Evolutionary conservation across 176 grass and related monocot species (phyloP).

Genomic region (Miscanthus lutarioriparius): DNA sequence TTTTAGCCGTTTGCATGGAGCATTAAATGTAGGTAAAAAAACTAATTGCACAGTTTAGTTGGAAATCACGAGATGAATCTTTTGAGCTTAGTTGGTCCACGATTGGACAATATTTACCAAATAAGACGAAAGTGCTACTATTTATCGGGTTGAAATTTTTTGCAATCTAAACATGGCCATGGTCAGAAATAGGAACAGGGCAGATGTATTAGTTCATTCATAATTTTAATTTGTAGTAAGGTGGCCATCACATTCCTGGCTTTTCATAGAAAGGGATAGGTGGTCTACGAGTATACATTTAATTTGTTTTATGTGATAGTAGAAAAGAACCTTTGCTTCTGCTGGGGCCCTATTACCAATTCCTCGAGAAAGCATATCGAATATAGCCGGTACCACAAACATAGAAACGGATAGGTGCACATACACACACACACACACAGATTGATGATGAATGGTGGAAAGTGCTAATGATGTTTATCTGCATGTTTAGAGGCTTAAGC

Average conservation of each 20-base stretch:
- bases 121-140: no score
- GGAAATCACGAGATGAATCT: no score
- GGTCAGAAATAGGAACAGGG: constrained; percentile 25
- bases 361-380: constrained; percentile 19
- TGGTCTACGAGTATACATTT: neutral
- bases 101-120: no score
- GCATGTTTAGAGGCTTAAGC: constrained; percentile 10
- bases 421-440: neutral
- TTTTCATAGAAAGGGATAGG: constrained; percentile 55
- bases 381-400: constrained; percentile 20
- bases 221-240: neutral
- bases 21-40: no score
- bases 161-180: no score
- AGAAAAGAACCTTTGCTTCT: constrained; percentile 26
- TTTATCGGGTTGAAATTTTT: no score
- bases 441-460: constrained; percentile 37
- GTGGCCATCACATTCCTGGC: constrained; percentile 45
- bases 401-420: constrained; percentile 14
- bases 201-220: constrained; percentile 41
- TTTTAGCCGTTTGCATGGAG: no score
- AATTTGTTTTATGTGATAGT: constrained; percentile 13
- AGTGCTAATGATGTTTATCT: constrained; percentile 47
- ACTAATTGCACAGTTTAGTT: no score
- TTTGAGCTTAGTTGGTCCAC: no score
- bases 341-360: constrained; percentile 7